Evolutionary conservation across 306 rosid species (phyloP).

Genomic region (Glycine latifolia): DNA sequence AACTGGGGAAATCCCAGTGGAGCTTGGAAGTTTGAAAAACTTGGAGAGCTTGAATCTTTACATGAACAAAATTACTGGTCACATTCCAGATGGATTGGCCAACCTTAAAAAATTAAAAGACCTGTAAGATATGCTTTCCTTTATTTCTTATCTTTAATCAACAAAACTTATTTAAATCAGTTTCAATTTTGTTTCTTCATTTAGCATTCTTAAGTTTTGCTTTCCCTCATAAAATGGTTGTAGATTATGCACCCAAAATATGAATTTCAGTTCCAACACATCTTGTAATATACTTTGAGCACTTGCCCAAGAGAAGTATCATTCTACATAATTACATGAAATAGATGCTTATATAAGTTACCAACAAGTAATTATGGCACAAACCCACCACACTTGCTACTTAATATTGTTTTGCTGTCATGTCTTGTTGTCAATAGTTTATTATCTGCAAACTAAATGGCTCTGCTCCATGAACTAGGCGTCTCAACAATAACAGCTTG

Average conservation of each 20-base stretch:
- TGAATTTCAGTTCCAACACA: too few species aligned
- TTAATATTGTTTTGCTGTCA: slow-evolving; percentile 32
- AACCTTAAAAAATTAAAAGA: slow-evolving; percentile 61
- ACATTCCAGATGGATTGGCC: slow-evolving; percentile 58
- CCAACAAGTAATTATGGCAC: not conserved
- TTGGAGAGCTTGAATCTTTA: slow-evolving; percentile 75
- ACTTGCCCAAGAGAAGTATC: not conserved
- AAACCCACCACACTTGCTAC: not conserved
- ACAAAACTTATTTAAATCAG: slow-evolving; percentile 10
- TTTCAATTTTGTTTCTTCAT: slow-evolving; percentile 28
- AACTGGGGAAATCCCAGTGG: slow-evolving; percentile 61
- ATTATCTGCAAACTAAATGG: slow-evolving; percentile 48
- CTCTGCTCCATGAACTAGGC: slow-evolving; percentile 63
- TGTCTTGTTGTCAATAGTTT: slow-evolving; percentile 23
- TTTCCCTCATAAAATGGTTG: slow-evolving; percentile 14
- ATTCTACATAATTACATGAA: slow-evolving; percentile 17
- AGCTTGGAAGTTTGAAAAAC: slow-evolving; percentile 68
- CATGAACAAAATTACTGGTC: slow-evolving; percentile 54
- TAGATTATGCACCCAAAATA: too few species aligned
- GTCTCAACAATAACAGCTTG: slow-evolving; percentile 93
- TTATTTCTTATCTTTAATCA: slow-evolving; percentile 43
- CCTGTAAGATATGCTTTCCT: slow-evolving; percentile 71
- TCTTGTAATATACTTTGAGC: too few species aligned
- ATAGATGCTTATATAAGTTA: not conserved
- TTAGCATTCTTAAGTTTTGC: slow-evolving; percentile 12